These are phyloP conservation scores for Colletotrichum sp. DNA, from an alignment of 2,329 filamentous ascomycete species.

Conservation along the genomic window DNA sequence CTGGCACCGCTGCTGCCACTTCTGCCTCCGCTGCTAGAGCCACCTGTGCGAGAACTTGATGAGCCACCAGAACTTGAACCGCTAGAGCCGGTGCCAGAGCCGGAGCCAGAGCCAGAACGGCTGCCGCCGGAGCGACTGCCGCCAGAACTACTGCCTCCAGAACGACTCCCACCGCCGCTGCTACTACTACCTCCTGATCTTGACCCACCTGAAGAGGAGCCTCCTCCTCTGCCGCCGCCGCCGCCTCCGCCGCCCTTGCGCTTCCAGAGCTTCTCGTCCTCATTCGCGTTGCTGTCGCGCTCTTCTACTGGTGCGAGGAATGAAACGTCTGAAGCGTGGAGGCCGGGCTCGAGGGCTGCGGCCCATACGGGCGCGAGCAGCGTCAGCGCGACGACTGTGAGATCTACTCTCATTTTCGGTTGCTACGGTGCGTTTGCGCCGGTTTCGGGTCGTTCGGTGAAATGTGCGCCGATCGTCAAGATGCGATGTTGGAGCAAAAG, in stretches of 20 bases:
- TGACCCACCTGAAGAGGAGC: constrained; percentile 18
- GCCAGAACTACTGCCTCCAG: constrained; percentile 11
- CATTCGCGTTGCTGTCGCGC: constrained; percentile 1
- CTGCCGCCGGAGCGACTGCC: background rate
- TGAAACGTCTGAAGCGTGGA: constrained; percentile 14
- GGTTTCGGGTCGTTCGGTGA: background rate
- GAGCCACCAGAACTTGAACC: constrained; percentile 15
- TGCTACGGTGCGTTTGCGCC: background rate
- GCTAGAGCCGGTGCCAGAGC: background rate
- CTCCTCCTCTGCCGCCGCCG: constrained; percentile 39
- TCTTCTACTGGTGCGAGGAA: constrained; percentile 22
- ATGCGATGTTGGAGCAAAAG: background rate
- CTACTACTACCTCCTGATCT: constrained; percentile 26
- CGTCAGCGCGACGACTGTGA: constrained; percentile 32
- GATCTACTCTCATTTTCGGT: constrained; percentile 35
- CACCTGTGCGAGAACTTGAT: constrained; percentile 23
- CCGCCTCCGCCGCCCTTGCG: constrained; percentile 65
- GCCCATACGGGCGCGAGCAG: constrained; percentile 25
- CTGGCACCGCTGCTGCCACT: background rate
- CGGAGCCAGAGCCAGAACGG: background rate
- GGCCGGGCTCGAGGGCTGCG: constrained; percentile 27
- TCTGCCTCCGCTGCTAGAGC: constrained; percentile 8
- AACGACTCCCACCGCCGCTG: constrained; percentile 26
- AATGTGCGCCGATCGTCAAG: background rate
- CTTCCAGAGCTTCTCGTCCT: constrained; percentile 58